Percentiles rank a stretch among this genome's conserved stretches.
Conservation (phyloP, 1,284 basidiomycete genomes). For the Sanghuangporus sanghuang region DNA sequence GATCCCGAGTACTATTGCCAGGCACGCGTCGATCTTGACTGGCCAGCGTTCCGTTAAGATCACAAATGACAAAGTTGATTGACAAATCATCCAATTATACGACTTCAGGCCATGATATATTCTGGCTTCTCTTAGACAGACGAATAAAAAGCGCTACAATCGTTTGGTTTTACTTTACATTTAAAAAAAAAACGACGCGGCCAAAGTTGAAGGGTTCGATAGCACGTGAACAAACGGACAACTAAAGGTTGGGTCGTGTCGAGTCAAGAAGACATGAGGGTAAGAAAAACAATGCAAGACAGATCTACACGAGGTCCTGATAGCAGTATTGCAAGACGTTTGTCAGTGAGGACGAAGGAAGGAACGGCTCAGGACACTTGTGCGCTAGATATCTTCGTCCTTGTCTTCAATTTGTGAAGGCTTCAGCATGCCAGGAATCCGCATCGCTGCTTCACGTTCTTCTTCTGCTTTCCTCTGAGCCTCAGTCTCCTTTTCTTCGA, state of each 20-base stretch:
- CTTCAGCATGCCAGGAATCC: conserved; percentile 98
- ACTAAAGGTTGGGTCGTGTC: background rate
- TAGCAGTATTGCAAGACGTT: background rate
- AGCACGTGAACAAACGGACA: background rate
- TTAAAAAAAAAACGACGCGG: background rate
- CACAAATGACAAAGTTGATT: background rate
- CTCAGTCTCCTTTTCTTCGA: conserved; percentile 95
- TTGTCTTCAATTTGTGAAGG: conserved; percentile 91
- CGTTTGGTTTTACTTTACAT: conserved; percentile 5
- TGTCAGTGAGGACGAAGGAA: background rate
- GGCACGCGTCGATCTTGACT: background rate
- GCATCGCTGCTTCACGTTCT: conserved; percentile 85
- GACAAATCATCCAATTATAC: background rate
- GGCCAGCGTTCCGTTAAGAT: too few relatives aligned
- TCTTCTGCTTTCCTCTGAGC: conserved; percentile 61
- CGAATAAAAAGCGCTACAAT: background rate
- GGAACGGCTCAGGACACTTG: background rate
- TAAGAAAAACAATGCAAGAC: background rate
- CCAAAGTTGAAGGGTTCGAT: conserved; percentile 1
- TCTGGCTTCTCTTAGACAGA: background rate
- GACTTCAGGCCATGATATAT: background rate
- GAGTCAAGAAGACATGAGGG: background rate
- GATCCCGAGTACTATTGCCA: too few relatives aligned
- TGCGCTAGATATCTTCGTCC: conserved; percentile 71
- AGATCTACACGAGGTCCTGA: background rate